phyloP scores from a whole-genome alignment of 2,329 filamentous ascomycete species.

The Ascochyta fabae region DNA sequence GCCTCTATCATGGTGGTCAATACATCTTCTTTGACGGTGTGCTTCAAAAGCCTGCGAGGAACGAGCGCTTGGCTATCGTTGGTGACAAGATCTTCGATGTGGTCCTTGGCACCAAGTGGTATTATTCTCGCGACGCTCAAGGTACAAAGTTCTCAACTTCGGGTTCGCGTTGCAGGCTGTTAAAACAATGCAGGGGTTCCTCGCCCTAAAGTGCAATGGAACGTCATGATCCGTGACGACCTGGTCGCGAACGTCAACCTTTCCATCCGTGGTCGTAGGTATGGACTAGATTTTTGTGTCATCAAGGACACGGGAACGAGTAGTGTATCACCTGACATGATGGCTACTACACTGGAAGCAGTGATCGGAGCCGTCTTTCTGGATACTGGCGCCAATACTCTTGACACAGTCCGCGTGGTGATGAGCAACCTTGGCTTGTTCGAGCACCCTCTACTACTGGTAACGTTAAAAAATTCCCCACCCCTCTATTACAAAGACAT shows the following conservation, averaged over 20 bases:
- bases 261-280: neutral
- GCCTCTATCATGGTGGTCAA: neutral
- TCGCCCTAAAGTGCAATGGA: neutral
- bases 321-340: neutral
- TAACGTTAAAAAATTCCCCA: neutral
- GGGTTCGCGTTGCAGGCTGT: neutral
- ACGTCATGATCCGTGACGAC: neutral
- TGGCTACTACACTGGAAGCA: conserved; percentile 5
- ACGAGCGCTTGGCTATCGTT: conserved; percentile 19
- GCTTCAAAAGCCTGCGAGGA: neutral
- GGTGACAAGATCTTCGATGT: conserved; percentile 17
- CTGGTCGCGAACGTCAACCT: neutral
- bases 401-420: neutral
- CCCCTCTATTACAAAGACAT: too few relatives aligned
- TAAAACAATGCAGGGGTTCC: neutral
- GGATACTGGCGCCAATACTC: neutral
- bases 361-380: neutral
- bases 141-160: conserved; percentile 2
- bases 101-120: conserved; percentile 22
- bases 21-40: neutral
- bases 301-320: neutral
- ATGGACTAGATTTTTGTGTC: neutral
- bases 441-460: neutral
- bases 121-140: neutral
- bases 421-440: neutral